A percentile compares a stretch with the other conserved stretches of the same genome.
These are phyloP conservation scores for Auricularia sp. DNA, from an alignment of 768 basidiomycete species.

Conservation along the genomic window DNA sequence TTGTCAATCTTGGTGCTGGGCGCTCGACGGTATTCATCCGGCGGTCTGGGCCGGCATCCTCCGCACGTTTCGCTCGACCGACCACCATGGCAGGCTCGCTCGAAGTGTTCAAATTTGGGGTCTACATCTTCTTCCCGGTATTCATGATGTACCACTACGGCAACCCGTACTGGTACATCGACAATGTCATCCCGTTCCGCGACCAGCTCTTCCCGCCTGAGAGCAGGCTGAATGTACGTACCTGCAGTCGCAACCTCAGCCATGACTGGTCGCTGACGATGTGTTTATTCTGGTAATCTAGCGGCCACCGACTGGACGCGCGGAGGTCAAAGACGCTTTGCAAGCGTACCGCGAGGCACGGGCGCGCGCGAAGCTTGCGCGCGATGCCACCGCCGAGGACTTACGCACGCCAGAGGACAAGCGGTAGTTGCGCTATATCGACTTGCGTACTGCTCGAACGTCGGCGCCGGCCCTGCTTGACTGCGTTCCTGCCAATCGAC, in stretches of 20 bases:
- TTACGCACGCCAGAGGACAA: background rate
- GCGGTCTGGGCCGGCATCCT: background rate
- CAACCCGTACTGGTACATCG: slow-evolving; percentile 77
- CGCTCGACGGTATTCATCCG: no score
- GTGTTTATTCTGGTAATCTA: background rate
- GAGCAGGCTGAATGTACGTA: background rate
- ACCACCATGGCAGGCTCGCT: slow-evolving; percentile 61
- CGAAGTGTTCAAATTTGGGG: slow-evolving; percentile 81
- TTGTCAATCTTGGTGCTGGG: no score
- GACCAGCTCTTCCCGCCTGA: slow-evolving; percentile 3
- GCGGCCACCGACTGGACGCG: slow-evolving; percentile 3
- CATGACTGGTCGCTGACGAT: background rate
- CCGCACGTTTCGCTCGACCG: background rate
- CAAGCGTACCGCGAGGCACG: background rate
- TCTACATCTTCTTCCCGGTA: slow-evolving; percentile 81
- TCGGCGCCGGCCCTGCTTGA: no score
- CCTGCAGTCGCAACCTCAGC: background rate
- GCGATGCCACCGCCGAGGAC: background rate
- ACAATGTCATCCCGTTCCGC: slow-evolving; percentile 51
- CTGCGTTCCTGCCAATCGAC: no score
- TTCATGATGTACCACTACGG: slow-evolving; percentile 75
- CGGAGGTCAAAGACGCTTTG: slow-evolving; percentile 1
- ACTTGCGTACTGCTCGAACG: background rate
- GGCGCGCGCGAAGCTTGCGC: background rate
- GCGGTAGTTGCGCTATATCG: background rate